phyloP scores from a whole-genome alignment of 495 filamentous ascomycete species.

The Choiromyces venosus region DNA sequence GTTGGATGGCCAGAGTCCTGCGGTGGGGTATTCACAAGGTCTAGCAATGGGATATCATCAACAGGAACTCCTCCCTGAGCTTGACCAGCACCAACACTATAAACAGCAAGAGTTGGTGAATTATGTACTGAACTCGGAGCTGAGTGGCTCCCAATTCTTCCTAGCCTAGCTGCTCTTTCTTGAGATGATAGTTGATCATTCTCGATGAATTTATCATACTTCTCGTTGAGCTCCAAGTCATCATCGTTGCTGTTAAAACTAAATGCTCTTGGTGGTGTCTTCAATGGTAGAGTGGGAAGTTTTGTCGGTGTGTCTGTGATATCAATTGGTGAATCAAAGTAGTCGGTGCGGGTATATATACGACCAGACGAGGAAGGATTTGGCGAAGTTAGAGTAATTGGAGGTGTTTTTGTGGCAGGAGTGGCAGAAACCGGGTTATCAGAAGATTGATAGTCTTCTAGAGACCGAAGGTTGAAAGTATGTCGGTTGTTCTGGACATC shows the following conservation, averaged over 20 bases:
- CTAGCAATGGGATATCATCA: slow-evolving; percentile 44
- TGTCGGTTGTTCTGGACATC: slow-evolving; percentile 31
- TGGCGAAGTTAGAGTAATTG: slow-evolving; percentile 22
- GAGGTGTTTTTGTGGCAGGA: slow-evolving; percentile 6
- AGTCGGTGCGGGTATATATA: slow-evolving; percentile 12
- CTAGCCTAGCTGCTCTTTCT: slow-evolving; percentile 26
- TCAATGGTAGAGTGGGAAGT: slow-evolving; percentile 9
- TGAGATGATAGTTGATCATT: slow-evolving; percentile 22
- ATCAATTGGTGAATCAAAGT: slow-evolving; percentile 19
- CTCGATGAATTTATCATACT: slow-evolving; percentile 21
- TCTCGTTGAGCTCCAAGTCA: slow-evolving; percentile 28
- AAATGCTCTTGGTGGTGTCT: slow-evolving; percentile 16
- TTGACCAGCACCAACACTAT: slow-evolving; percentile 20
- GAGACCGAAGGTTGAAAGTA: slow-evolving; percentile 27
- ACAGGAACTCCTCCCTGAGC: slow-evolving; percentile 31
- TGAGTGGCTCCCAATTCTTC: slow-evolving; percentile 35
- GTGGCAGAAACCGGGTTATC: neutral
- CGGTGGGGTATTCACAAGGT: slow-evolving; percentile 32
- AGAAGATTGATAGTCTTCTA: neutral
- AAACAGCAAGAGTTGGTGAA: slow-evolving; percentile 28
- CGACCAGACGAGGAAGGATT: slow-evolving; percentile 8
- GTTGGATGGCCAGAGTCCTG: slow-evolving; percentile 16
- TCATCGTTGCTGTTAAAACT: slow-evolving; percentile 21
- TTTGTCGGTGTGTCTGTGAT: slow-evolving; percentile 4
- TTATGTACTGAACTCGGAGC: slow-evolving; percentile 32